Evolutionary conservation across 352 stramenopile species (phyloP).

Genomic region (Phytophthora sojae): DNA sequence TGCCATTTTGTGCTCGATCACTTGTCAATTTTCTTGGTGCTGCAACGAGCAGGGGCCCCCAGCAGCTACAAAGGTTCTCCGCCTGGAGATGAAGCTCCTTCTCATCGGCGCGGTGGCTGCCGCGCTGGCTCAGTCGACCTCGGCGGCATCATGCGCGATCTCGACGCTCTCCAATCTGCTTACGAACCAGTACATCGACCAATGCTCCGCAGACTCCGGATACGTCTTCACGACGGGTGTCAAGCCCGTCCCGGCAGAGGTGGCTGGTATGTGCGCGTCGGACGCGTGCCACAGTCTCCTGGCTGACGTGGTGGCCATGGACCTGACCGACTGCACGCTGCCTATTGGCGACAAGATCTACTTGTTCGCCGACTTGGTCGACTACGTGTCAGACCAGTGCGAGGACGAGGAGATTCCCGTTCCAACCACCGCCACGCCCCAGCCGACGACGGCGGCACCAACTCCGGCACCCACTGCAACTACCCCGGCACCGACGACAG

Average conservation of each 20-base stretch:
- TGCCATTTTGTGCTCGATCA: constrained; percentile 4
- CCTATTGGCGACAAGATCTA: constrained; percentile 35
- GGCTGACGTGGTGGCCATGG: constrained; percentile 25
- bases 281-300: constrained; percentile 33
- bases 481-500: constrained; percentile 15
- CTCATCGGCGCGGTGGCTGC: constrained; percentile 6
- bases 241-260: constrained; percentile 18
- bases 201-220: constrained; percentile 35
- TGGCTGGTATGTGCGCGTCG: constrained; percentile 31
- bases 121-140: constrained; percentile 4
- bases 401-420: constrained; percentile 9
- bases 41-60: constrained; percentile 10
- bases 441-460: constrained; percentile 13
- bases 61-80: constrained; percentile 11
- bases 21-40: constrained; percentile 25
- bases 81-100: constrained; percentile 36
- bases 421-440: constrained; percentile 13
- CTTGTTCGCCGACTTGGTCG: constrained; percentile 36
- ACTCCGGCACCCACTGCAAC: constrained; percentile 10
- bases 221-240: constrained; percentile 35
- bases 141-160: constrained; percentile 20
- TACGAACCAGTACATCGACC: constrained; percentile 31
- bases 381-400: constrained; percentile 35
- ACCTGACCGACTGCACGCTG: constrained; percentile 38
- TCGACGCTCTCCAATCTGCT: constrained; percentile 27